These are phyloP conservation scores for Ceriops zippeliana DNA, from an alignment of 345 rosid species.

Conservation along the genomic window DNA sequence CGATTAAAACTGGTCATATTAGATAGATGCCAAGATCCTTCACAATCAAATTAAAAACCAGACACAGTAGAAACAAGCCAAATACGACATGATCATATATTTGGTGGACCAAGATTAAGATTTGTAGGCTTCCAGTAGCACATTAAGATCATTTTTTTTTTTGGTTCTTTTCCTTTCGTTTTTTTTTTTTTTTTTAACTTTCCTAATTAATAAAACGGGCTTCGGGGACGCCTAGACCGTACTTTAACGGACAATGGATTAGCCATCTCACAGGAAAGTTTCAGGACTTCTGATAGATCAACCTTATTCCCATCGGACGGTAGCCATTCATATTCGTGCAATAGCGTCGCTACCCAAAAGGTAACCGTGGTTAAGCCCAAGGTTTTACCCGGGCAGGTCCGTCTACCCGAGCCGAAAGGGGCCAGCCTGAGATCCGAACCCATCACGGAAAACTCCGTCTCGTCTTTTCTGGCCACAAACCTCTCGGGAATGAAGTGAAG, in stretches of 20 bases:
- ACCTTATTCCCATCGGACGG: conserved; percentile 34
- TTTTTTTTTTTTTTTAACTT: neutral
- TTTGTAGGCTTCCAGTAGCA: neutral
- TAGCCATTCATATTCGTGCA: conserved; percentile 68
- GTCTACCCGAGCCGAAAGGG: conserved; percentile 87
- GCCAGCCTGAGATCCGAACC: conserved; percentile 86
- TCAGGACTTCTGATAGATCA: conserved; percentile 64
- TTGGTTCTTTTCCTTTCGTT: neutral
- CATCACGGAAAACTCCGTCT: conserved; percentile 55
- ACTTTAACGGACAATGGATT: conserved; percentile 51
- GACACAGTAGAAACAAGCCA: neutral
- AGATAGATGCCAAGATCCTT: neutral
- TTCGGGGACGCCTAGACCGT: conserved; percentile 29
- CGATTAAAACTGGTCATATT: conserved; percentile 8
- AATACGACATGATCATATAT: conserved; percentile 2
- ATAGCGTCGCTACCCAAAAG: conserved; percentile 61
- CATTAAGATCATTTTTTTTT: neutral
- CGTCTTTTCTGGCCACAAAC: conserved; percentile 40
- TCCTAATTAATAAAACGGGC: neutral
- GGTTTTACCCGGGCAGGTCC: conserved; percentile 76
- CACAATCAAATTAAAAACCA: neutral
- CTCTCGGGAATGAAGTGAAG: conserved; percentile 62
- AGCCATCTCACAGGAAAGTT: conserved; percentile 81
- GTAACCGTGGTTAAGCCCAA: conserved; percentile 63
- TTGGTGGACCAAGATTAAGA: conserved; percentile 2